Percentiles rank a stretch among this genome's conserved stretches.
Evolutionary conservation across 2,329 filamentous ascomycete genomes (phyloP).

Genomic region (Fusarium mexicanum): DNA sequence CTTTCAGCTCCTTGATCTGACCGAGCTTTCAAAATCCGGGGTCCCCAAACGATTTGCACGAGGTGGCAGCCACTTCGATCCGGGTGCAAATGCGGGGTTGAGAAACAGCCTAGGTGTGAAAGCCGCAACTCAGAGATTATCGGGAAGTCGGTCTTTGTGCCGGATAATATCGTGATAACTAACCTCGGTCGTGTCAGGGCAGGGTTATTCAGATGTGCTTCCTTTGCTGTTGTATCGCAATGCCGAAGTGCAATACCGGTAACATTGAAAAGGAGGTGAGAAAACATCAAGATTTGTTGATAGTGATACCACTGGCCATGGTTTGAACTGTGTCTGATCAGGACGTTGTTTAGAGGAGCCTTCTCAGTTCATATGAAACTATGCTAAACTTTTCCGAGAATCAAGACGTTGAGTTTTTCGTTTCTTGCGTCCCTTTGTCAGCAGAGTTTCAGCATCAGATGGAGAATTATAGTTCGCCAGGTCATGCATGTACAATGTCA

Average conservation of each 20-base stretch:
- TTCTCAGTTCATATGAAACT: neutral
- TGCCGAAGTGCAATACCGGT: neutral
- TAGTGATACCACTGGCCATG: neutral
- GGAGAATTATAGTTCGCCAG: neutral
- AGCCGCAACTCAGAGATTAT: neutral
- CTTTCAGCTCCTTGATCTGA: neutral
- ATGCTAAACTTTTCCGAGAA: neutral
- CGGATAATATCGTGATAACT: slow-evolving; percentile 9
- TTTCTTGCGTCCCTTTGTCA: neutral
- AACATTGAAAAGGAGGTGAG: neutral
- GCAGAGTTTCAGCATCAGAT: neutral
- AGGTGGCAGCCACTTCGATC: slow-evolving; percentile 23
- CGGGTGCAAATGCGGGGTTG: slow-evolving; percentile 39
- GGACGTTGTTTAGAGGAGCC: neutral
- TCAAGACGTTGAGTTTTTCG: neutral
- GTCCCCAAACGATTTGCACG: slow-evolving; percentile 13
- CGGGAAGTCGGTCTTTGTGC: slow-evolving; percentile 23
- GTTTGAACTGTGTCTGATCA: neutral
- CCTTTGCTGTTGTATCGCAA: slow-evolving; percentile 9
- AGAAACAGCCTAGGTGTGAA: neutral
- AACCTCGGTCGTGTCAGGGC: slow-evolving; percentile 21
- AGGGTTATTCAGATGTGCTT: slow-evolving; percentile 6
- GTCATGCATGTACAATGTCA: neutral
- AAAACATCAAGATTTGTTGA: neutral
- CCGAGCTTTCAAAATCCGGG: neutral